These are phyloP conservation scores for Nyssa sinensis DNA, from an alignment of 148 eudicot genomes.

Conservation along the genomic window DNA sequence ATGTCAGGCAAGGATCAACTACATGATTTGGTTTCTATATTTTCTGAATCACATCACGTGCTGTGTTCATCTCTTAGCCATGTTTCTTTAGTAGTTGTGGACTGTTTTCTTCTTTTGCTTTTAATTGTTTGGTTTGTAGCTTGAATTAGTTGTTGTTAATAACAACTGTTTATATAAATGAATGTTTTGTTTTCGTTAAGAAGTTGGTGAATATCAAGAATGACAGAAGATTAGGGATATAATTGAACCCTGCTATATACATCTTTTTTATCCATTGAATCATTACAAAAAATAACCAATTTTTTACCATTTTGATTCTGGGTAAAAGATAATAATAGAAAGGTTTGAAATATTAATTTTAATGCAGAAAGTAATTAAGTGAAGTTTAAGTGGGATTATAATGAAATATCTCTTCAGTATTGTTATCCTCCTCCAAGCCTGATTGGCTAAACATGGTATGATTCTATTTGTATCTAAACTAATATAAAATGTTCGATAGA, in stretches of 20 bases:
- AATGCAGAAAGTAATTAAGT: no score
- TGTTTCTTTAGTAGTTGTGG: background rate
- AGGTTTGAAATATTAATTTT: no score
- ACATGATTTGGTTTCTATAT: constrained; percentile 18
- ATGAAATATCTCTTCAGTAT: background rate
- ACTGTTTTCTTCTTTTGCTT: background rate
- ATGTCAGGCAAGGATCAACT: constrained; percentile 29
- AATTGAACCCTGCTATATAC: no score
- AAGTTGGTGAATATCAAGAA: background rate
- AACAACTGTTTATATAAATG: no score
- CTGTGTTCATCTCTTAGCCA: background rate
- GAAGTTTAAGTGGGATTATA: no score
- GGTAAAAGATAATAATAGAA: no score
- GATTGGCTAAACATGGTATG: background rate
- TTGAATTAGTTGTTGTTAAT: background rate
- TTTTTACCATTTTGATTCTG: no score
- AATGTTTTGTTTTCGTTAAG: background rate
- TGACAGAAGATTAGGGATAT: no score
- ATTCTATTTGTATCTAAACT: background rate
- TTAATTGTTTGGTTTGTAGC: background rate
- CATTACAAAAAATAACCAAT: no score
- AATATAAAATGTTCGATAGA: no score
- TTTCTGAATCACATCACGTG: constrained; percentile 38
- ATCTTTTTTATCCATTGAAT: no score
- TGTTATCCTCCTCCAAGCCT: background rate